These are phyloP conservation scores for Papiliotrema laurentii DNA, from an alignment of 1,284 basidiomycete genomes.

Conservation along the genomic window DNA sequence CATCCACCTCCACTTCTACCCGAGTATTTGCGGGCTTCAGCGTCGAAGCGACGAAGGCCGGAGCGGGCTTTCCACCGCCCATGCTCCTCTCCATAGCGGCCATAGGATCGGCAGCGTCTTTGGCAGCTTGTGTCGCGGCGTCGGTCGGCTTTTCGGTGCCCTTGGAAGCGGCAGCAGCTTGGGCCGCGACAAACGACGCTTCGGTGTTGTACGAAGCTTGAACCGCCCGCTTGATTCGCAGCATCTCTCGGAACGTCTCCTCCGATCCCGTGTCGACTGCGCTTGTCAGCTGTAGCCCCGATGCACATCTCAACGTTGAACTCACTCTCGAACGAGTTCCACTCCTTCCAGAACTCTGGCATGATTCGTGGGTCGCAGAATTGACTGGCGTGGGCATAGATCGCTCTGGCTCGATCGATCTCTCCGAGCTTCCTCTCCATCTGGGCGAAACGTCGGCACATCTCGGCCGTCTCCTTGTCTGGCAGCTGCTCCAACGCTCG, in stretches of 20 bases:
- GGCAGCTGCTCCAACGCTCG: slow-evolving; percentile 90
- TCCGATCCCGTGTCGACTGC: slow-evolving; percentile 87
- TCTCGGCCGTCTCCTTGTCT: slow-evolving; percentile 90
- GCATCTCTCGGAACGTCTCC: slow-evolving; percentile 98
- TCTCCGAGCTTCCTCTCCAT: slow-evolving; percentile 98
- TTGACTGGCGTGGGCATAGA: slow-evolving; percentile 95
- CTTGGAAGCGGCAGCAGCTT: slow-evolving; percentile 62
- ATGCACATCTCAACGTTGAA: slow-evolving; percentile 1
- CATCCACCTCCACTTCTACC: slow-evolving; percentile 22
- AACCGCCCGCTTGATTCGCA: slow-evolving; percentile 95
- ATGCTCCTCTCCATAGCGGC: slow-evolving; percentile 57
- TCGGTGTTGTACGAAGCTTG: slow-evolving; percentile 99
- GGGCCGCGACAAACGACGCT: slow-evolving; percentile 73
- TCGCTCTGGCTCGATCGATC: slow-evolving; percentile 92
- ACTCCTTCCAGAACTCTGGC: slow-evolving; percentile 90
- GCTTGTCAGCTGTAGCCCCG: background rate
- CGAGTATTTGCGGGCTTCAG: slow-evolving; percentile 30
- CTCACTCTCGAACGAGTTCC: slow-evolving; percentile 86
- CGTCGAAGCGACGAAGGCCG: slow-evolving; percentile 64
- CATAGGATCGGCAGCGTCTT: slow-evolving; percentile 55
- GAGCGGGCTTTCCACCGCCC: slow-evolving; percentile 50
- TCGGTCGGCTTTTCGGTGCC: slow-evolving; percentile 38
- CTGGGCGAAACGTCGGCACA: slow-evolving; percentile 92
- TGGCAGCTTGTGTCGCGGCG: slow-evolving; percentile 39
- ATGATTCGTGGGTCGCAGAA: slow-evolving; percentile 94